Evolutionary conservation across 129 eudicot genomes (phyloP), one percentile per base, ranked within the genome.

Genomic region (Flaveria linearis): DNA sequence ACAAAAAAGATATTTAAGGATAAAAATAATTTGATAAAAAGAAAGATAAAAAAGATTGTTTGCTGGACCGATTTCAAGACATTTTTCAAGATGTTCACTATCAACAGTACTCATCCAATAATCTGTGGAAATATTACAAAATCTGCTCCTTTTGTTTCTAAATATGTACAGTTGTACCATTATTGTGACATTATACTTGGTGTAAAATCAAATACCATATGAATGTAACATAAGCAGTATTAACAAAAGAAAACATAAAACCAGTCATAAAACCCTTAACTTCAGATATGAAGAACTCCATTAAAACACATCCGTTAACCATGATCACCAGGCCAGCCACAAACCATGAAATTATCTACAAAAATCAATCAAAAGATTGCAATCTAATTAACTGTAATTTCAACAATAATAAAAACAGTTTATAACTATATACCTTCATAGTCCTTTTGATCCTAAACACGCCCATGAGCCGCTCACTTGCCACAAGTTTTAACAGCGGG

Each of bases 271-370:
- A 7, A 42, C 93, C 97, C n/a, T 81, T 74, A 28, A 91, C 97
- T 73, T 88, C 88, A 7, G 87, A 81, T 7, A 83, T 15, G 80
- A 88, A 83, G 67, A 91, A 86, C 77, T 91, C 80, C n/a, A 86
- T 56, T 68, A 88, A 73, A 68, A 91, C 87, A 78, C 86, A 91
- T 22, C 91, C 91, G 22, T 91, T 91, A 50, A 91, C 85, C 26
- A 80, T 84, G 51, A 91, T 91, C 80, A 88, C 93, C 45, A 91
- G 73, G 16, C 84, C 90, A 80, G 91, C 97, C 45, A 88, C 91
- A 46, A 85, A 75, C 96, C 92, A 87, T 7, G 86, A 83, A 65
- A 76, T 79, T 74, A 83, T 78, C 91, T 90, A 51, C 77, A 71
- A 55, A 57, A 33, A 36, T 53, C 61, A 46, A 56, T 5, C 11